Percentiles rank a stretch among this genome's conserved stretches.
phyloP scores from a whole-genome alignment of 345 rosid genomes.

The Lepidium africanum region DNA sequence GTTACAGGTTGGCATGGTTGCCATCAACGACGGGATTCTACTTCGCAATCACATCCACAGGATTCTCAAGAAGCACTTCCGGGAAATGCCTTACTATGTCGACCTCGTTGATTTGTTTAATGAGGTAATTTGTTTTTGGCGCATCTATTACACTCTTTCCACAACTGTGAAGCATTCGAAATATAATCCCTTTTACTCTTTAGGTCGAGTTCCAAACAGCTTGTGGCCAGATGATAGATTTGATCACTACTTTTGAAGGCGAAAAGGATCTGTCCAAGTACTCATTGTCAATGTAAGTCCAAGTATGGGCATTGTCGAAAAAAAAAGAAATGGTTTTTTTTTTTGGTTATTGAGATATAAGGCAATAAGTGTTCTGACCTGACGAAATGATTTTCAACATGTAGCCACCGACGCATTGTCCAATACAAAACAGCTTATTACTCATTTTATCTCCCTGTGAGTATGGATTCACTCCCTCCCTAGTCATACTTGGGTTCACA shows the following conservation, averaged over 20 bases:
- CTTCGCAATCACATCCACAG: constrained; percentile 62
- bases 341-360: background rate
- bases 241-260: constrained; percentile 63
- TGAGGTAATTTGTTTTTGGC: constrained; percentile 33
- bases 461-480: constrained; percentile 17
- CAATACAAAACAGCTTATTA: constrained; percentile 76
- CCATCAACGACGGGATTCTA: constrained; percentile 51
- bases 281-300: constrained; percentile 53
- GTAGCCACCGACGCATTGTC: constrained; percentile 72
- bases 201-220: constrained; percentile 77
- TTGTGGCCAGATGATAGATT: constrained; percentile 78
- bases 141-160: background rate
- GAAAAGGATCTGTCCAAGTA: constrained; percentile 66
- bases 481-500: background rate
- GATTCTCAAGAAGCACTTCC: constrained; percentile 52
- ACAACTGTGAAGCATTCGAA: background rate
- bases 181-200: constrained; percentile 1
- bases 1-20: constrained; percentile 71
- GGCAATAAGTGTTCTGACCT: background rate
- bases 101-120: constrained; percentile 60
- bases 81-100: constrained; percentile 45
- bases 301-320: background rate
- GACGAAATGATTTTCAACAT: constrained; percentile 17
- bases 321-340: background rate
- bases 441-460: constrained; percentile 81